Evolutionary conservation across 2,329 filamentous ascomycete genomes (phyloP).

Genomic region (Nemania sp.): DNA sequence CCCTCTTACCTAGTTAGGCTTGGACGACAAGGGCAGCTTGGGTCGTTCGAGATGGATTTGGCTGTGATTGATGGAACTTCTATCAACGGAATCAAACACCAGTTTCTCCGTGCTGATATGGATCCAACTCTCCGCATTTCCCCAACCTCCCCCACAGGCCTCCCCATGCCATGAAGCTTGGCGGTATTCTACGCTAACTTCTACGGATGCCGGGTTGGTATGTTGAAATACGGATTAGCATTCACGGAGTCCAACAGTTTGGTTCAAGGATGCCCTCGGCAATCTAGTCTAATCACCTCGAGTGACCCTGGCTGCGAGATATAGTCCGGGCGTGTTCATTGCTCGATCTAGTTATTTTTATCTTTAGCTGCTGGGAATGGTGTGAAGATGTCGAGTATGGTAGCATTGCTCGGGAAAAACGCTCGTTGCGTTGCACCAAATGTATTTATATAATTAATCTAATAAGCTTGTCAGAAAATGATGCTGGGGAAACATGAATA

Average conservation of each 20-base stretch:
- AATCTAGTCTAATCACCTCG: not conserved
- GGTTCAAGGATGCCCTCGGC: not conserved
- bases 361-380: no score
- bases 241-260: not conserved
- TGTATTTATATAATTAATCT: no score
- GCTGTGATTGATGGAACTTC: conserved; percentile 45
- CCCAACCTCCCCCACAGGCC: conserved; percentile 32
- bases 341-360: not conserved
- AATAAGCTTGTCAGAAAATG: no score
- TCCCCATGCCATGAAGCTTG: conserved; percentile 11
- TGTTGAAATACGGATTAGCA: not conserved
- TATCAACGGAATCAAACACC: conserved; percentile 18
- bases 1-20: conserved; percentile 4
- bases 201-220: not conserved
- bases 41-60: conserved; percentile 3
- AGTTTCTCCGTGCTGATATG: conserved; percentile 33
- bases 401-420: no score
- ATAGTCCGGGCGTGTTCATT: not conserved
- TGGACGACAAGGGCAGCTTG: not conserved
- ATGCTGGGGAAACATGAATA: no score
- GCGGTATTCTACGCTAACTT: not conserved
- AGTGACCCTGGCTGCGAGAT: not conserved
- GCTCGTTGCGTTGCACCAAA: no score
- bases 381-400: no score
- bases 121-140: conserved; percentile 33